Percentiles rank a stretch among this genome's conserved stretches.
Evolutionary conservation across 805 yeast genomes (phyloP).

Genomic region (Wickerhamiella brachini): DNA sequence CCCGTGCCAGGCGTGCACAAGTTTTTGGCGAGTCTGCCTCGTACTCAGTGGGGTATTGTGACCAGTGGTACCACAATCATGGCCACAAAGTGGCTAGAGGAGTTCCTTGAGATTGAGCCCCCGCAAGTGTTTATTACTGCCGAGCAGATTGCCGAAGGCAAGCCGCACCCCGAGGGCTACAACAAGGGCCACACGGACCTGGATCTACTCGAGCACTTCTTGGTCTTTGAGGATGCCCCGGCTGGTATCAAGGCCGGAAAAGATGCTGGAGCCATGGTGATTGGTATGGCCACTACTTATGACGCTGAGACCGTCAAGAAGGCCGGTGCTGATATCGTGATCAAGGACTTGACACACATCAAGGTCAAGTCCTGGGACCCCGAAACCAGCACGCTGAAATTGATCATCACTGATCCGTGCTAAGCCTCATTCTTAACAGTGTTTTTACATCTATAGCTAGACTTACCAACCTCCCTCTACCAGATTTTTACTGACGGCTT

Average conservation of each 20-base stretch:
- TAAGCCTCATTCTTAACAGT: too few species aligned
- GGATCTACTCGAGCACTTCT: conserved; percentile 27
- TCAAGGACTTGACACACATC: conserved; percentile 52
- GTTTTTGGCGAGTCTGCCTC: conserved; percentile 26
- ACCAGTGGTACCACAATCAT: conserved; percentile 65
- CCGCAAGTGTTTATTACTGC: conserved; percentile 72
- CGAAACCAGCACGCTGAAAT: conserved; percentile 21
- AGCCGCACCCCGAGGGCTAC: conserved; percentile 77
- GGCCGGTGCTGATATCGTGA: conserved; percentile 69
- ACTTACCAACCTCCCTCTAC: too few species aligned
- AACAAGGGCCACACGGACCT: conserved; percentile 24
- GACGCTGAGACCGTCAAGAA: conserved; percentile 49
- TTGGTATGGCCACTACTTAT: conserved; percentile 71
- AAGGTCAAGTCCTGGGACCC: conserved; percentile 38
- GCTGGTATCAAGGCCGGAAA: conserved; percentile 74
- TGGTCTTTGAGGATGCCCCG: conserved; percentile 73
- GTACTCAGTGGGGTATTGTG: conserved; percentile 63
- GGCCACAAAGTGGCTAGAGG: conserved; percentile 64
- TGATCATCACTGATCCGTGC: conserved; percentile 17
- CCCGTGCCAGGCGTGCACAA: conserved; percentile 64
- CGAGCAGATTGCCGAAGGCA: conserved; percentile 59
- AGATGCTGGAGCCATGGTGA: conserved; percentile 64
- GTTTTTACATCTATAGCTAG: too few species aligned
- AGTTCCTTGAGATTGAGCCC: conserved; percentile 39
- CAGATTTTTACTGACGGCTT: too few species aligned